Percentiles rank a stretch among this genome's conserved stretches.
Evolutionary conservation across 176 grass and related monocot species (phyloP).

Genomic region (Musa acuminata): DNA sequence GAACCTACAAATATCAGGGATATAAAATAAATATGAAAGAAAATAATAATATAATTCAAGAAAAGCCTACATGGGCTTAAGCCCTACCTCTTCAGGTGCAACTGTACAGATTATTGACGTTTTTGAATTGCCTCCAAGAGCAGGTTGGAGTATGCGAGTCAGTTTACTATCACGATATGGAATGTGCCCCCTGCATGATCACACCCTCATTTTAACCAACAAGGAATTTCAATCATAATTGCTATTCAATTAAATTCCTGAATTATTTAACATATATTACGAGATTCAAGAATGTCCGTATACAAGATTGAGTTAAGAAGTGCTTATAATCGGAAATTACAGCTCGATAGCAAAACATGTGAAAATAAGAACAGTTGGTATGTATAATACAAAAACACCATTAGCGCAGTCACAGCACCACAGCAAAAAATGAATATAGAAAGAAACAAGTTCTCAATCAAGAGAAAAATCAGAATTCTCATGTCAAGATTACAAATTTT

Average conservation of each 20-base stretch:
- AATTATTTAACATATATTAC: too few species aligned
- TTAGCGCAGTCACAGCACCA: too few species aligned
- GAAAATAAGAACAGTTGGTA: neutral
- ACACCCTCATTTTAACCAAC: slow-evolving; percentile 10
- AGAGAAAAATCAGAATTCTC: neutral
- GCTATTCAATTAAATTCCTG: neutral
- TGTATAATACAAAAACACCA: too few species aligned
- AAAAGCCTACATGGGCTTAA: neutral
- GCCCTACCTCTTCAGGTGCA: slow-evolving; percentile 81
- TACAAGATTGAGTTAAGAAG: too few species aligned
- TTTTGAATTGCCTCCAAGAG: slow-evolving; percentile 97
- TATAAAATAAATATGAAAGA: neutral
- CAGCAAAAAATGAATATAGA: too few species aligned
- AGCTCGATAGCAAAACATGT: too few species aligned
- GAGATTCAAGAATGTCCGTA: too few species aligned
- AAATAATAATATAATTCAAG: neutral
- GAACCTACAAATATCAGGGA: slow-evolving; percentile 37
- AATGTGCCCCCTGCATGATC: slow-evolving; percentile 79
- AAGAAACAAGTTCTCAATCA: neutral
- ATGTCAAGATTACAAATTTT: too few species aligned
- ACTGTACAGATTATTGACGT: slow-evolving; percentile 91
- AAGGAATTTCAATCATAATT: neutral
- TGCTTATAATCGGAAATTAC: too few species aligned
- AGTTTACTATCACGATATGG: slow-evolving; percentile 98
- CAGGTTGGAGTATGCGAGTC: slow-evolving; percentile 83